Evolutionary conservation across 2,329 filamentous ascomycete species (phyloP).

Genomic region (Exophiala mesophila): DNA sequence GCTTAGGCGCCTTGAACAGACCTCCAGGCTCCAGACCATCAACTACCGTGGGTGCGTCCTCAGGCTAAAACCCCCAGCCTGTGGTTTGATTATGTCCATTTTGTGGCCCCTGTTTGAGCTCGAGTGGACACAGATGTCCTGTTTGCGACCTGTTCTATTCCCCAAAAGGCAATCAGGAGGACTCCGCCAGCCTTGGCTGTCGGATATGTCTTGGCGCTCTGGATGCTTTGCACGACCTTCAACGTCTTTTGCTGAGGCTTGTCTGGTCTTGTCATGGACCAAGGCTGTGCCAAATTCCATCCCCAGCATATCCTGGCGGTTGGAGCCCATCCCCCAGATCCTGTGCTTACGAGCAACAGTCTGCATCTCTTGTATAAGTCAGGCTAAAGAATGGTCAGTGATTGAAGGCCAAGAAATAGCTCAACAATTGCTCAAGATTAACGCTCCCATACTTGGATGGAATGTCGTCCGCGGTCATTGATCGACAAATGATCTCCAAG

Average conservation of each 20-base stretch:
- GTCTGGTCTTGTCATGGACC: constrained; percentile 3
- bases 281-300: background rate
- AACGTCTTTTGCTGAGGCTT: constrained; percentile 1
- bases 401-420: no score
- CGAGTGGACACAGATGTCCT: background rate
- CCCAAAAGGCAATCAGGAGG: constrained; percentile 4
- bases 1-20: no score
- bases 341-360: background rate
- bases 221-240: constrained; percentile 5
- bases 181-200: constrained; percentile 14
- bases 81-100: no score
- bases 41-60: no score
- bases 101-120: background rate
- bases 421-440: no score
- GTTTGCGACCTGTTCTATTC: background rate
- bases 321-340: background rate
- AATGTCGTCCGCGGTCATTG: no score
- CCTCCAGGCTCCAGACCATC: no score
- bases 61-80: no score
- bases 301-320: background rate
- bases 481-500: no score
- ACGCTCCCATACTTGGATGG: no score
- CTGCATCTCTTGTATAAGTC: no score
- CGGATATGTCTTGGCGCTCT: constrained; percentile 15
- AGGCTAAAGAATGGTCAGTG: no score